phyloP scores from a whole-genome alignment of 371 early-diverging fungal genomes.

The Saksenaea oblongispora region DNA sequence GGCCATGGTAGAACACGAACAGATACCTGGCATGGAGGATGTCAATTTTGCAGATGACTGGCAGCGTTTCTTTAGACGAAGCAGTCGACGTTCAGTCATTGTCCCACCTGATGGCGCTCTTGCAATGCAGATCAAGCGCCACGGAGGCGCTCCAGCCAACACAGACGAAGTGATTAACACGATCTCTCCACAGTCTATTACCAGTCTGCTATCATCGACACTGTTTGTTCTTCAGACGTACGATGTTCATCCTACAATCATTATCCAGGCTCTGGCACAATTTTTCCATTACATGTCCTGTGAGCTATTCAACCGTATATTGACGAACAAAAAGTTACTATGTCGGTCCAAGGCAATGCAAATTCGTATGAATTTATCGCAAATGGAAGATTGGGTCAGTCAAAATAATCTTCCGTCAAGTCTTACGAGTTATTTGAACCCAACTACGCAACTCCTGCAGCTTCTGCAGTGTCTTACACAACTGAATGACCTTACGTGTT shows the following conservation, averaged over 20 bases:
- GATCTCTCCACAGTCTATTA: slow-evolving; percentile 62
- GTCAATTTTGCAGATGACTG: slow-evolving; percentile 63
- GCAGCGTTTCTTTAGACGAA: slow-evolving; percentile 47
- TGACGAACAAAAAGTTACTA: slow-evolving; percentile 72
- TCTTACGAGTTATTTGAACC: slow-evolving; percentile 51
- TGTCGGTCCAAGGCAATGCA: slow-evolving; percentile 84
- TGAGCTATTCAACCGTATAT: slow-evolving; percentile 83
- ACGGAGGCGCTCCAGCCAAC: slow-evolving; percentile 11
- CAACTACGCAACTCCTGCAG: slow-evolving; percentile 77
- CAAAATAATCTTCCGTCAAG: slow-evolving; percentile 52
- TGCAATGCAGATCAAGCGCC: slow-evolving; percentile 16
- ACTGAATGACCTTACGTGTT: slow-evolving; percentile 62
- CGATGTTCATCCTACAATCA: slow-evolving; percentile 69
- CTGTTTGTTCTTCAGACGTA: slow-evolving; percentile 61
- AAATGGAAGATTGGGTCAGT: slow-evolving; percentile 84
- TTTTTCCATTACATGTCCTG: slow-evolving; percentile 74
- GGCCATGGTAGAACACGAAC: slow-evolving; percentile 68
- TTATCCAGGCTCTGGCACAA: slow-evolving; percentile 58
- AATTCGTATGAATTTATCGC: slow-evolving; percentile 83
- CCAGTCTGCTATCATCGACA: slow-evolving; percentile 60
- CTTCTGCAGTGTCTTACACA: slow-evolving; percentile 80
- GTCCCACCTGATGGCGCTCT: slow-evolving; percentile 15
- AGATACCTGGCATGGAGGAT: slow-evolving; percentile 66
- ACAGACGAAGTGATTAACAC: neutral
- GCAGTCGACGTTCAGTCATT: slow-evolving; percentile 8